phyloP scores from a whole-genome alignment of 305 asterid species.

The Withania somnifera region DNA sequence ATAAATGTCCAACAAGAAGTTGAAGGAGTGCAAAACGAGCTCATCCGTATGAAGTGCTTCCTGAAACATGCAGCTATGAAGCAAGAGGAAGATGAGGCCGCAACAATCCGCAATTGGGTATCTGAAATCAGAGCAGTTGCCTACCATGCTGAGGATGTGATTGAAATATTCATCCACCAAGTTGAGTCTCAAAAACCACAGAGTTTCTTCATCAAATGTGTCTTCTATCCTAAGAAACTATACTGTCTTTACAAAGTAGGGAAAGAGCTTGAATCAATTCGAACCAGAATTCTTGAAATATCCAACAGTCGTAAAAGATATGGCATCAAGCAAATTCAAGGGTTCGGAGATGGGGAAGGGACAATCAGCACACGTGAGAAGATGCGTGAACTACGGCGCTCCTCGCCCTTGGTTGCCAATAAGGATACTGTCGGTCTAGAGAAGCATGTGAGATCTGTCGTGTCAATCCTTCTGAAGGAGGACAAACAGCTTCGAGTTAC shows the following conservation, averaged over 20 bases:
- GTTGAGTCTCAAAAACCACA: not conserved
- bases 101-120: constrained; percentile 7
- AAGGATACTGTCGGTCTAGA: constrained; percentile 5
- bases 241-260: not conserved
- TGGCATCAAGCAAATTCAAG: constrained; percentile 2
- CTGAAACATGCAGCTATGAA: constrained; percentile 11
- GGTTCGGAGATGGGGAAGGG: not conserved
- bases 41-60: constrained; percentile 4
- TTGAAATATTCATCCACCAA: constrained; percentile 1
- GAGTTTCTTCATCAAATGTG: not conserved
- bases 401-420: not conserved
- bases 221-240: not conserved
- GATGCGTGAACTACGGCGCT: not conserved
- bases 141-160: constrained; percentile 10
- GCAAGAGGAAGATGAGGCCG: constrained; percentile 10
- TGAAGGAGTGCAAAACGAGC: not conserved
- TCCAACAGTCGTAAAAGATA: not conserved
- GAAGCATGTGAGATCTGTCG: not conserved
- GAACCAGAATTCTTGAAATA: not conserved
- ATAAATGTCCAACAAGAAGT: not conserved
- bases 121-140: constrained; percentile 5
- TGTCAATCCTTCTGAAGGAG: not conserved
- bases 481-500: not conserved
- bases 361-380: not conserved
- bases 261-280: not conserved